A percentile compares a stretch with the other conserved stretches of the same genome.
Evolutionary conservation across 768 basidiomycete genomes (phyloP).

Genomic region (Tephrocybe sp.): DNA sequence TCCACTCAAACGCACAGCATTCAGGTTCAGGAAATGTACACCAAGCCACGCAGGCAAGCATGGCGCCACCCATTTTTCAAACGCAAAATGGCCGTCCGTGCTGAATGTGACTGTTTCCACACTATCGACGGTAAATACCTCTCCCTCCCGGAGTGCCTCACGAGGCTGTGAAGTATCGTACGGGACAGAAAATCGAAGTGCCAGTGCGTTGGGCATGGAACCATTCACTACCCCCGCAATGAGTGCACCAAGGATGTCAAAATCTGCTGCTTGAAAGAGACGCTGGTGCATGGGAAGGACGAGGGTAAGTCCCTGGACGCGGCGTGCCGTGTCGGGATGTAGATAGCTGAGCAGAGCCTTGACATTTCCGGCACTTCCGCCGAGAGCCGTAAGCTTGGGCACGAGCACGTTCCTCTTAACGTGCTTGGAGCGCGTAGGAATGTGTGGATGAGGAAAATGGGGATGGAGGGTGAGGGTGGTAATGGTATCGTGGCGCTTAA

Average conservation of each 20-base stretch:
- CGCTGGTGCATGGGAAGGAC: conserved; percentile 21
- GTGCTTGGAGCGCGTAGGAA: neutral
- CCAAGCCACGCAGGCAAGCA: conserved; percentile 19
- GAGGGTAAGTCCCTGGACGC: conserved; percentile 13
- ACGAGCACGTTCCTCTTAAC: conserved; percentile 11
- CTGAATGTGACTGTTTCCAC: conserved; percentile 14
- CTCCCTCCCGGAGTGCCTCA: neutral
- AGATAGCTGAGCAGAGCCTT: conserved; percentile 15
- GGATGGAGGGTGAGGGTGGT: conserved; percentile 18
- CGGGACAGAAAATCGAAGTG: conserved; percentile 19
- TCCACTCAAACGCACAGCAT: conserved; percentile 13
- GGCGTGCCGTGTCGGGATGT: conserved; percentile 7
- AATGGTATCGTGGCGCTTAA: conserved; percentile 24
- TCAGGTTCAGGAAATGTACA: conserved; percentile 16
- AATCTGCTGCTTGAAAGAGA: conserved; percentile 15
- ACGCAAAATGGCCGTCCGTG: conserved; percentile 21
- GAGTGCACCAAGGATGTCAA: conserved; percentile 12
- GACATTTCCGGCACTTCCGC: conserved; percentile 18
- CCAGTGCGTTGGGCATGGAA: conserved; percentile 4
- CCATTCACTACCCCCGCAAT: conserved; percentile 4
- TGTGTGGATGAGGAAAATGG: conserved; percentile 8
- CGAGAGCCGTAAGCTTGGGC: conserved; percentile 17
- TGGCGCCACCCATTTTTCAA: conserved; percentile 20
- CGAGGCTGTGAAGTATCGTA: conserved; percentile 2
- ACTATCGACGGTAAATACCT: neutral